Base-by-base conservation (phyloP, 2,329 filamentous ascomycete species). In the Ceratocystis ficicola region DNA sequence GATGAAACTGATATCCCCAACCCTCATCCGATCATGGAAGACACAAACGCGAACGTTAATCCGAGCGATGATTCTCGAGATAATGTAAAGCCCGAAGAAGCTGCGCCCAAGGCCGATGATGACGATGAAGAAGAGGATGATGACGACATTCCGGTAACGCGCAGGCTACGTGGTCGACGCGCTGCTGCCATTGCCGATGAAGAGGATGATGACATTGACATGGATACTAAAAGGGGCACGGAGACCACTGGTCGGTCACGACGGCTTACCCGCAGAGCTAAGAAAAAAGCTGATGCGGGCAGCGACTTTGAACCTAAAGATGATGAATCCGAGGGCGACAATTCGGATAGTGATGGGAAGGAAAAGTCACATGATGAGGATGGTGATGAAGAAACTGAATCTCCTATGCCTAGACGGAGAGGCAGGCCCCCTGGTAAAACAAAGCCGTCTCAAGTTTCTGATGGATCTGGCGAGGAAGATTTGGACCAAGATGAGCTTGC, bases 401-500 rank as follows among this genome's bases (percentile, higher is more conserved):
- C 63, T 17, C 50, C 28, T 66, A n/a, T 59, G n/a, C 78, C 80
- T 4, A 78, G 77, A 46, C 78, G 80, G 12, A 76, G 80, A 68
- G 73, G 70, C 62, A 73, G 72, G 69, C 72, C 75, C 67, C 73
- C 72, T 71, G 73, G 74, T 70, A 73, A 78, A 59, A 78, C 78
- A 6, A 76, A 77, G 59, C 79, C 78, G 67, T 78, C 74, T 67
- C 78, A 80, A n/a, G 78, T 25, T n/a, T 59, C 63, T 2, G 75
- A 74, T 10, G 81, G 80, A 52, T 85, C 83, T 0, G 81, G 74
- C 69, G 86, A 79, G 70, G 79, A 77, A 68, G 80, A 81, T 52
- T 77, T 86, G 20, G 84, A 88, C 70, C 75, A 81, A 62, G 82
- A 87, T 67, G 86, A 88, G 71, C 74, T 88, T 63, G 83, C 83